Evolutionary conservation across 176 grass and related monocot genomes (phyloP), one percentile per base, ranked within the genome.

Genomic region (Miscanthus lutarioriparius): DNA sequence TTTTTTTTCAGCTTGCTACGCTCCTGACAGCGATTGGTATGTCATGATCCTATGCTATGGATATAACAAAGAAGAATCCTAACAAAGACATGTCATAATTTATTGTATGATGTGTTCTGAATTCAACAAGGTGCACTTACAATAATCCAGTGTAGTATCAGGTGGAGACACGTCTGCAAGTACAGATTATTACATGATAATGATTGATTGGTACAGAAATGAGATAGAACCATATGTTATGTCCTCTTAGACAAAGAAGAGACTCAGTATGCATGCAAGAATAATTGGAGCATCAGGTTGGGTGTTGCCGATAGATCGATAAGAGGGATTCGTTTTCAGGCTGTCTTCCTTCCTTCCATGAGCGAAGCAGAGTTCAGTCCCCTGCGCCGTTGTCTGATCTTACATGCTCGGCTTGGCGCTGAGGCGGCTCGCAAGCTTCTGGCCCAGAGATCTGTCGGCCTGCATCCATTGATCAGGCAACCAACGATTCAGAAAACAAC

Each of bases 391-490:
- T 23, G 26, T 64, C 62, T 64, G 62, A 30, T 45, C 63, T 91
- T 86, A 99, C 96, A 99, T 96, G 89, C 81, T 91, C 10, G 96
- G 91, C 62, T 92, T 99, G 2, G 92, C 64, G 83, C 89, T 94
- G 84, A 99, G 96, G 76, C 75, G 86, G 70, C 81, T 87, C 14
- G 89, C 93, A 0, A 99, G 83, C 84, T 96, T 99, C 88, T 96
- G 96, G n/a, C 91, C 93, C 25, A 99, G 80, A 63, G 89, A 92
- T 84, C 86, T 99, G 93, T 96, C 91, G 73, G 87, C 90, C 93
- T 96, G 88, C 74, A 89, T 65, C 22, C 41, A 74, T 49, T 0
- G 13, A 71, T 59, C 49, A 30, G 47, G 78, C 79, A 72, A n/a
- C 26, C 73, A 79, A 49, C 16, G 67, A 17, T 65, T 74, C 72